Base-by-base conservation (phyloP, 1,284 basidiomycete species). In the Ustilago esculenta region DNA sequence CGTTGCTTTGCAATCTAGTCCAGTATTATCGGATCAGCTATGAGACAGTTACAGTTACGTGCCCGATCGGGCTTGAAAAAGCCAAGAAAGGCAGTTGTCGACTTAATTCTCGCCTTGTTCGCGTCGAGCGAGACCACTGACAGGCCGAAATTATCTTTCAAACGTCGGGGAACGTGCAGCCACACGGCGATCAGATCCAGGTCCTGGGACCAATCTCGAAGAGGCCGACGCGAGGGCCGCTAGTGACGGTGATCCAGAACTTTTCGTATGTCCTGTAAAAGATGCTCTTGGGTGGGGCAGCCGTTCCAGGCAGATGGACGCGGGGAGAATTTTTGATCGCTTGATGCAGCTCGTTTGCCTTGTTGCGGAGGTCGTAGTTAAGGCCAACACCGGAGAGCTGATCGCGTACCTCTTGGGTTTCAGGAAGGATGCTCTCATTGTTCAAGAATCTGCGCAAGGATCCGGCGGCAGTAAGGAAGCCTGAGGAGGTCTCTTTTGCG, bases 401-500 rank as follows among this genome's bases (percentile, higher is more conserved):
- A 2, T 51, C 43, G 15, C 53, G 47, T 4, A 4, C 23, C 50
- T 65, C 67, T 1, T 29, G 27, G 0, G 57, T 24, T 15, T 49
- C 17, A 2, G 60, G 67, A n/a, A 70, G 17, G 32, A 65, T 25
- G 50, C 60, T 64, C 24, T 65, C 61, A 42, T 70, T 65, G 50
- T 65, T 60, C 15, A 70, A 53, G 39, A 56, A 65, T 18, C 45
- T 60, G 14, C 61, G 35, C n/a, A 70, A 23, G 3, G 47, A 25
- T 3, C 48, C 47, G 0, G 56, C 57, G 3, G 67, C 61, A 0
- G 67, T 70, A 5, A 65, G 32, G 42, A 70, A 57, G 9, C 67
- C 61, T 1, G 52, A 56, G 5, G 52, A 49, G 11, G 56, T 65
- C 4, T 57, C 29, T 8, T 53, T 17, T 1, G 67, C 56, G 10